Conservation (phyloP, 192 early-diverging fungal species). For the Linnemannia schmuckeri region DNA sequence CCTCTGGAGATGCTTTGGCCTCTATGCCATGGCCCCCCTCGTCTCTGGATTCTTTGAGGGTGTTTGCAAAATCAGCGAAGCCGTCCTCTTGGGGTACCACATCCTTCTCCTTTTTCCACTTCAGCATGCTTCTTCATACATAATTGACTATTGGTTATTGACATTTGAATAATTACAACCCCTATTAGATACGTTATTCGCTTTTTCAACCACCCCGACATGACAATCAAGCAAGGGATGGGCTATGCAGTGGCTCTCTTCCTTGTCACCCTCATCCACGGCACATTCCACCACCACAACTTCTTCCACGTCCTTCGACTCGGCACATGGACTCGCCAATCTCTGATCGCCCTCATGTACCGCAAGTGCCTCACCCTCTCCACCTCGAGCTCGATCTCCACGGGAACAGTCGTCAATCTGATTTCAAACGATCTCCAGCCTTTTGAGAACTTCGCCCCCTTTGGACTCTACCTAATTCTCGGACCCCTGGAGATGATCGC, state of each 20-base stretch:
- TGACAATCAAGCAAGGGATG: slow-evolving; percentile 20
- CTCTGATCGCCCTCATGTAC: slow-evolving; percentile 37
- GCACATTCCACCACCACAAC: slow-evolving; percentile 20
- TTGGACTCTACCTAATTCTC: slow-evolving; percentile 15
- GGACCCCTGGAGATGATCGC: slow-evolving; percentile 20
- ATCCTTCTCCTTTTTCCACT: neutral
- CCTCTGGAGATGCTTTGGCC: slow-evolving; percentile 24
- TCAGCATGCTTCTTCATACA: neutral
- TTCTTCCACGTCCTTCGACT: slow-evolving; percentile 22
- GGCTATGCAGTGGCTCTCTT: slow-evolving; percentile 19
- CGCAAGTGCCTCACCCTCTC: slow-evolving; percentile 41
- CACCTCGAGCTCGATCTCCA: slow-evolving; percentile 37
- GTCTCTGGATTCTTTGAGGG: slow-evolving; percentile 6
- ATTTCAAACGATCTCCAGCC: slow-evolving; percentile 44
- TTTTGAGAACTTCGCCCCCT: slow-evolving; percentile 20
- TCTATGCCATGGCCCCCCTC: slow-evolving; percentile 3
- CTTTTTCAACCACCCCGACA: slow-evolving; percentile 16
- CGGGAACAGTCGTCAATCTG: slow-evolving; percentile 44
- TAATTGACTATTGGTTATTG: neutral
- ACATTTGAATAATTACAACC: neutral
- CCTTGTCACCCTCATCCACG: slow-evolving; percentile 21
- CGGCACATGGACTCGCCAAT: slow-evolving; percentile 13
- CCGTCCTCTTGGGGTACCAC: slow-evolving; percentile 25
- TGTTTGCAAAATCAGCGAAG: slow-evolving; percentile 26
- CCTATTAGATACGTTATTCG: slow-evolving; percentile 26